A percentile compares a stretch with the other conserved stretches of the same genome.
phyloP scores from a whole-genome alignment of 2,329 filamentous ascomycete species.

The Basipetospora chlamydospora region DNA sequence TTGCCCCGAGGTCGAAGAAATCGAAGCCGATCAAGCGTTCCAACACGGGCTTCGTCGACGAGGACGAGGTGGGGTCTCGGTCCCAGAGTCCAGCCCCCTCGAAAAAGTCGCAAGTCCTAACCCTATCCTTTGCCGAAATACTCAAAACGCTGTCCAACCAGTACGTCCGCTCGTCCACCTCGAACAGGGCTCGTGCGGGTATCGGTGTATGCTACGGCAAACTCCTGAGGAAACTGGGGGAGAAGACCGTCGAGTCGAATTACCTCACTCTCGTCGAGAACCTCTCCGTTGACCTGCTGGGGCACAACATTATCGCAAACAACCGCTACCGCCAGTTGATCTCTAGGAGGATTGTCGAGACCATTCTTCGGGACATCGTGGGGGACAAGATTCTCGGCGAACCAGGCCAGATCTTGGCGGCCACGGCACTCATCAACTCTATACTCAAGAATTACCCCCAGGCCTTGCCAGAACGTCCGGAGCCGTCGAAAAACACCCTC shows the following conservation, averaged over 20 bases:
- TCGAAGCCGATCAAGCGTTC: conserved; percentile 39
- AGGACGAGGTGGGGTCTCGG: conserved; percentile 54
- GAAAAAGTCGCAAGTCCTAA: conserved; percentile 57
- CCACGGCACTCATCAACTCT: conserved; percentile 69
- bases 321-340: conserved; percentile 81
- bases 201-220: conserved; percentile 79
- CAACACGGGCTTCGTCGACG: conserved; percentile 49
- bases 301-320: conserved; percentile 58
- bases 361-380: conserved; percentile 71
- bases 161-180: conserved; percentile 64
- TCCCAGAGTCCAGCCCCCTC: conserved; percentile 58
- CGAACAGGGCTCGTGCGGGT: conserved; percentile 66
- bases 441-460: conserved; percentile 92
- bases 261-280: conserved; percentile 73
- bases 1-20: conserved; percentile 34
- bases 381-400: conserved; percentile 74
- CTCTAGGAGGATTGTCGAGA: conserved; percentile 70
- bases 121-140: conserved; percentile 63
- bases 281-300: conserved; percentile 66
- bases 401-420: conserved; percentile 71
- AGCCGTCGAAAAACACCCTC: conserved; percentile 77
- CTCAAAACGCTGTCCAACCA: conserved; percentile 66
- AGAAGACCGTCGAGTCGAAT: conserved; percentile 67
- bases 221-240: conserved; percentile 63
- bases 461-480: conserved; percentile 68